Evolutionary conservation across 2,329 filamentous ascomycete species (phyloP).

Genomic region (Botrytis squamosa): DNA sequence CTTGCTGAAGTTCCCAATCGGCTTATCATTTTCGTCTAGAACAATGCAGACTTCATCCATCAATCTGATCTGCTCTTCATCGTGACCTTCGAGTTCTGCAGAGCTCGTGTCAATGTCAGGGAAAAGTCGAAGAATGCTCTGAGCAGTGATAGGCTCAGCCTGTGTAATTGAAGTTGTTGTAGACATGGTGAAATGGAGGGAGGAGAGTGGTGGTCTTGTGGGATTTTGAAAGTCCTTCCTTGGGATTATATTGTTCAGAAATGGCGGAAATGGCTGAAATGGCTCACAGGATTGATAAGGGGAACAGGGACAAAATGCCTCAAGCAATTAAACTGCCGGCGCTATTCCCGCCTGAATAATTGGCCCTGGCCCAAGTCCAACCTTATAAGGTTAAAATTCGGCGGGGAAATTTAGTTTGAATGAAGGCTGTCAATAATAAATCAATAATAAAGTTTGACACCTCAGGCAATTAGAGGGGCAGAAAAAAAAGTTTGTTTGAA

Average conservation of each 20-base stretch:
- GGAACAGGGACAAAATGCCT: constrained; percentile 9
- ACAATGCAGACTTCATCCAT: constrained; percentile 99
- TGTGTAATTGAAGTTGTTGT: constrained; percentile 47
- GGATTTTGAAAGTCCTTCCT: neutral
- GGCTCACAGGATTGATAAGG: neutral
- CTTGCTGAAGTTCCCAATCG: constrained; percentile 96
- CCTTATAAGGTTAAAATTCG: neutral
- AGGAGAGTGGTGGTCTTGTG: neutral
- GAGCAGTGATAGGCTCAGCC: constrained; percentile 70
- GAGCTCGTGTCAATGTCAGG: constrained; percentile 73
- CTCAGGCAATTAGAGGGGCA: constrained; percentile 12
- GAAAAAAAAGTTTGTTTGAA: constrained; percentile 10
- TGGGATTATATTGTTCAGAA: neutral
- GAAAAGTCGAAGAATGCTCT: constrained; percentile 84
- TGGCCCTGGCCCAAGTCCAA: neutral
- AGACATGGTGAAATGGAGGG: constrained; percentile 32
- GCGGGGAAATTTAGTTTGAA: neutral
- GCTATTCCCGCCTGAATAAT: neutral
- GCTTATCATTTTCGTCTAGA: constrained; percentile 83
- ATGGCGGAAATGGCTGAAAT: neutral
- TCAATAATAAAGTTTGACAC: neutral
- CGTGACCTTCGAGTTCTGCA: constrained; percentile 81
- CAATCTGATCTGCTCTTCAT: constrained; percentile 94
- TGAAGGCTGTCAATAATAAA: neutral
- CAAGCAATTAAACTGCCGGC: neutral